Conservation (phyloP, 2,329 filamentous ascomycete genomes). For the Lachnellula occidentalis region DNA sequence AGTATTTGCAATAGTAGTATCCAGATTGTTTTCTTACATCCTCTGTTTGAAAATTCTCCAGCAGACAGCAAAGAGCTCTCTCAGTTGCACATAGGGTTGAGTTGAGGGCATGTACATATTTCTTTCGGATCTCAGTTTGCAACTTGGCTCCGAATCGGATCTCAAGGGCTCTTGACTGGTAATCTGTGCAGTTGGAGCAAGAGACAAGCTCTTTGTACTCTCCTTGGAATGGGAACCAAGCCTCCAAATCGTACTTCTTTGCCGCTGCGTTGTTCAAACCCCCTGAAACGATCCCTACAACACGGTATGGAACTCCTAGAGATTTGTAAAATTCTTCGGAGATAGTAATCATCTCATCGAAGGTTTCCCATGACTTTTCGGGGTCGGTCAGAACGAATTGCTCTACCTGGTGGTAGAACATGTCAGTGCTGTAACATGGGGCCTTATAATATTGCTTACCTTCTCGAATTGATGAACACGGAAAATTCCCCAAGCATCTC, state of each 20-base stretch:
- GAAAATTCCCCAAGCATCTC: conserved; percentile 97
- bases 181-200: conserved; percentile 97
- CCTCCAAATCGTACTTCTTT: conserved; percentile 95
- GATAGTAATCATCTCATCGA: conserved; percentile 85
- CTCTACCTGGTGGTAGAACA: conserved; percentile 52
- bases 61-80: conserved; percentile 84
- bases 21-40: conserved; percentile 48
- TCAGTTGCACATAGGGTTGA: conserved; percentile 87
- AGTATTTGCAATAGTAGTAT: not conserved
- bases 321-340: conserved; percentile 96
- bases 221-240: conserved; percentile 92
- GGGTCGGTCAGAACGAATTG: conserved; percentile 79
- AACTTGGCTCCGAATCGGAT: conserved; percentile 88
- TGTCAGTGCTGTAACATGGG: conserved; percentile 10
- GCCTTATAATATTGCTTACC: conserved; percentile 37
- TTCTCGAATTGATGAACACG: conserved; percentile 98
- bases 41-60: conserved; percentile 95
- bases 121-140: conserved; percentile 78
- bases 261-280: conserved; percentile 83
- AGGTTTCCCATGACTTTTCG: conserved; percentile 87
- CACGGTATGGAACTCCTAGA: conserved; percentile 80
- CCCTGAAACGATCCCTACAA: conserved; percentile 93
- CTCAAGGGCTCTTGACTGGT: conserved; percentile 90
- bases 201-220: conserved; percentile 99
- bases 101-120: conserved; percentile 91